Percentiles rank a stretch among this genome's conserved stretches.
These are phyloP conservation scores for Eleusine indica DNA, from an alignment of 176 grass and related monocot genomes.

Conservation along the genomic window DNA sequence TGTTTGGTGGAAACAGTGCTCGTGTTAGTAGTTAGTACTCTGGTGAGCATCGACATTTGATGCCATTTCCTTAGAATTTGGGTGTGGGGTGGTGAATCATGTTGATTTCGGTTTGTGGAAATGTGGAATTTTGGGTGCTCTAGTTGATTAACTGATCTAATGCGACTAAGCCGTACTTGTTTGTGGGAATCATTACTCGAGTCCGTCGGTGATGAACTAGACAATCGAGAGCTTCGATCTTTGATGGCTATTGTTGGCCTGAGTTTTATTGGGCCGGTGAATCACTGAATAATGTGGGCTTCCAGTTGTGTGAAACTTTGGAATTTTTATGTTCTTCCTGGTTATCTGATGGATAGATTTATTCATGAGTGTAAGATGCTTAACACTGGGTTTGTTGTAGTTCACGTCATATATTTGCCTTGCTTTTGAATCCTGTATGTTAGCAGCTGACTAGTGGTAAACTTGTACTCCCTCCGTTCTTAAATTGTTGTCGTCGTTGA, in stretches of 20 bases:
- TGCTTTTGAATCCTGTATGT: background rate
- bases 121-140: background rate
- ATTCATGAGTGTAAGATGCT: background rate
- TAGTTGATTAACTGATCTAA: background rate
- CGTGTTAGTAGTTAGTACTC: background rate
- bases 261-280: background rate
- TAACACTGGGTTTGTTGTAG: no score
- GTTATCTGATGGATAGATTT: background rate
- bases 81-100: background rate
- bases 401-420: background rate
- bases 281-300: background rate
- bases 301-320: background rate
- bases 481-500: no score
- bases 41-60: background rate
- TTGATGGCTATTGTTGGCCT: no score
- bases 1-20: background rate
- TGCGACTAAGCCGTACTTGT: background rate
- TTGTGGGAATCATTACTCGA: no score
- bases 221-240: no score
- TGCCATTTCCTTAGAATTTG: background rate
- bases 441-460: no score
- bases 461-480: no score
- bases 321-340: background rate
- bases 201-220: background rate
- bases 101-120: background rate